Base-by-base conservation (phyloP, 2,329 filamentous ascomycete genomes). In the Stemphylium vesicarium region DNA sequence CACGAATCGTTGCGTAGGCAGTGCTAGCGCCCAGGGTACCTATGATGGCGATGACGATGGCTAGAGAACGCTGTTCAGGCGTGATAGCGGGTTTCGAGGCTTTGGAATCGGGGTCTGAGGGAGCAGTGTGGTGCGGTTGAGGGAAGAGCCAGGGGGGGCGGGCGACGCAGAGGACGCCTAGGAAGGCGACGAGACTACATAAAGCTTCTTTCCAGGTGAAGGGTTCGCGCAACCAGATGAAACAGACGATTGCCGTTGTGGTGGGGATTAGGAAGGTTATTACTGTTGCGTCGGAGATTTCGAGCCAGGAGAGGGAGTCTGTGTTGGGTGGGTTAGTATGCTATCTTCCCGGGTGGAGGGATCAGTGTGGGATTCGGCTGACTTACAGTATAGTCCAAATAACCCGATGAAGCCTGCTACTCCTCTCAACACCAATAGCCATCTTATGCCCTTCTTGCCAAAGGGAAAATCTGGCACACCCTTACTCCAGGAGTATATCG, bases 231-330 rank as follows among this genome's bases (percentile, higher is more conserved):
- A 87, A 80, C 44, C 92, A 78, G 35, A 92, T 75, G 37, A 89
- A 91, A 71, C 91, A 95, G n/a, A 88, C 82, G 72, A 92, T 89
- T 43, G 90, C 90, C 8, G 90, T 85, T 13, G 95, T 81, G 7
- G 88, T 88, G 0, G 92, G 92, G 0, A 88, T 85, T 6, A 96
- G 81, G 70, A 96, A 96, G 8, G 90, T 93, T 43, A 96, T 88
- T 26, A 96, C 92, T 0, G 90, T 94, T 1, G 92, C 91, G 70
- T 96, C 92, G 11, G 91, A 89, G 2, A 96, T 81, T 0, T 90
- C 89, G 3, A 96, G 83, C 69, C 94, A 95, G 68, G 90, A 85
- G 48, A 89, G 77, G 4, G 84, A 87, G 66, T 86, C 79, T 81
- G 49, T 18, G 9, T 10, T 11, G 0, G 7, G 12, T 2, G 11